Evolutionary conservation across 495 filamentous ascomycete species (phyloP).

Genomic region (Tuber umbilicatum): DNA sequence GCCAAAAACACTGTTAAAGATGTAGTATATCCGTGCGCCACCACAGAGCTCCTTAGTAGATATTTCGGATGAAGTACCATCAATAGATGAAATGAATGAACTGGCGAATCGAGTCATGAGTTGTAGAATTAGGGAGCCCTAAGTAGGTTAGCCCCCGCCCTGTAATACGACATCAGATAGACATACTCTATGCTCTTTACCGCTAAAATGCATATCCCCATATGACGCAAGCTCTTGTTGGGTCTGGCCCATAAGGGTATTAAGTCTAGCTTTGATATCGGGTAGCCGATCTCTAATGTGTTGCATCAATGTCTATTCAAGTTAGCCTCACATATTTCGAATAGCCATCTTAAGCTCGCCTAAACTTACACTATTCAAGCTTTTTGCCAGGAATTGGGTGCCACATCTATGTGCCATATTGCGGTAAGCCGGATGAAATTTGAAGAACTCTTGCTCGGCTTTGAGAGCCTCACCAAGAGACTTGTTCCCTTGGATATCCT

Average conservation of each 20-base stretch:
- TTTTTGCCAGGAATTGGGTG: constrained; percentile 92
- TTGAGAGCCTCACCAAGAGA: constrained; percentile 81
- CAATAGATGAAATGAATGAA: constrained; percentile 97
- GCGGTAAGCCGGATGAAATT: constrained; percentile 90
- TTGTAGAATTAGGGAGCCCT: constrained; percentile 85
- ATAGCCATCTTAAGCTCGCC: neutral
- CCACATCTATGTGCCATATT: constrained; percentile 93
- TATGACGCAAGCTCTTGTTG: constrained; percentile 98
- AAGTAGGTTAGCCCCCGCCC: constrained; percentile 19
- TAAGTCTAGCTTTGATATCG: constrained; percentile 95
- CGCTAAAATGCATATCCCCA: constrained; percentile 94
- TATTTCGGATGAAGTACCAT: constrained; percentile 96
- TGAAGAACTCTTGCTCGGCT: constrained; percentile 91
- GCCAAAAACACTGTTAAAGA: constrained; percentile 99
- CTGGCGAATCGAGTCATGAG: constrained; percentile 97
- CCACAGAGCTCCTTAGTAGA: constrained; percentile 98
- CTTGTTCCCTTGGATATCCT: constrained; percentile 95
- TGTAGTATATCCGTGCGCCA: constrained; percentile 96
- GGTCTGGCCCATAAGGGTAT: constrained; percentile 98
- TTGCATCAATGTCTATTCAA: constrained; percentile 66
- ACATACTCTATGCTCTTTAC: constrained; percentile 74
- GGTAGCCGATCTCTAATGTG: constrained; percentile 94
- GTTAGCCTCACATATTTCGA: constrained; percentile 12
- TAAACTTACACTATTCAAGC: constrained; percentile 60
- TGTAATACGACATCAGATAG: neutral